These are phyloP conservation scores for Flaveria linearis DNA, from an alignment of 129 eudicot genomes.

Conservation along the genomic window DNA sequence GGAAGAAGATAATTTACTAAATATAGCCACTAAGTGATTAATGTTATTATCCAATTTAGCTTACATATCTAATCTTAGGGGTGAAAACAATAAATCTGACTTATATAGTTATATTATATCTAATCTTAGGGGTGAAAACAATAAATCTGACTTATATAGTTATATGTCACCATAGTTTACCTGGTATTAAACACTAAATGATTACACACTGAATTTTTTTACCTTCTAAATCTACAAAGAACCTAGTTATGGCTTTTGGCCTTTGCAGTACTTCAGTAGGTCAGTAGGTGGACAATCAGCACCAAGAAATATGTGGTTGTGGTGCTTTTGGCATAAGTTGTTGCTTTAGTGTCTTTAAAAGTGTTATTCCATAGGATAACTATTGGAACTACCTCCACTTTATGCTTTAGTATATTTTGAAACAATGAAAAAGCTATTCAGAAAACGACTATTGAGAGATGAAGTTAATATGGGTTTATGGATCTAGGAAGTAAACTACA, in stretches of 20 bases:
- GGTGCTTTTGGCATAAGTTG: slow-evolving; percentile 34
- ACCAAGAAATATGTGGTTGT: slow-evolving; percentile 26
- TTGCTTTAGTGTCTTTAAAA: slow-evolving; percentile 30
- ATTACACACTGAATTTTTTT: neutral
- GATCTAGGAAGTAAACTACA: slow-evolving; percentile 22
- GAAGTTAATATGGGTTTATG: slow-evolving; percentile 5
- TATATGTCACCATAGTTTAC: neutral
- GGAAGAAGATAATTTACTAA: neutral
- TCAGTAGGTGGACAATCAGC: slow-evolving; percentile 20
- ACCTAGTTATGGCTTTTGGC: neutral
- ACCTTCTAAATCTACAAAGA: neutral
- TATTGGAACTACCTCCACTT: slow-evolving; percentile 38
- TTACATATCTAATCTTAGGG: neutral
- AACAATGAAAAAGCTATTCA: slow-evolving; percentile 24
- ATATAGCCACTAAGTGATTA: slow-evolving; percentile 6
- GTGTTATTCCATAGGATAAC: slow-evolving; percentile 34
- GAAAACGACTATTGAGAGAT: slow-evolving; percentile 17
- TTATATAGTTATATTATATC: neutral
- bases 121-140: neutral
- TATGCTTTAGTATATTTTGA: slow-evolving; percentile 38
- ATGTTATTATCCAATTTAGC: neutral
- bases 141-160: neutral
- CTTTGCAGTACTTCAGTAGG: slow-evolving; percentile 14
- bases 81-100: neutral
- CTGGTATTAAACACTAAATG: neutral